Conservation (phyloP, 148 eudicot species). For the Dianthus caryophyllus region DNA sequence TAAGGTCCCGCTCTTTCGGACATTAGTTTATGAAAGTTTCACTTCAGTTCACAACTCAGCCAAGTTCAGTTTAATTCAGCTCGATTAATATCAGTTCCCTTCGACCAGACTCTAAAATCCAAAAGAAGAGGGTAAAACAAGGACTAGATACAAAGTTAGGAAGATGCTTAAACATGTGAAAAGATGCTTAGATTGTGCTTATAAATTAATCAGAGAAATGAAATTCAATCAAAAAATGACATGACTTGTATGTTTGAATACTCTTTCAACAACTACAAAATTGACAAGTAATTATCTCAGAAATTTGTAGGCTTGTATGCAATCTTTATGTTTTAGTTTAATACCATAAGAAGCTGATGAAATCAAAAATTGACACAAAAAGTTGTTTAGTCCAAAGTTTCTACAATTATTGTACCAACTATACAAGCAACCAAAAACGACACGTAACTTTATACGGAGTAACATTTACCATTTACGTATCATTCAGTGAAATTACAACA, state of each 20-base stretch:
- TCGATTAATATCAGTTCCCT: too few relatives aligned
- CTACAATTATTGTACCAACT: background rate
- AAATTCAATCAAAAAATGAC: background rate
- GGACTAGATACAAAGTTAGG: too few relatives aligned
- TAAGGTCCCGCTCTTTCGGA: too few relatives aligned
- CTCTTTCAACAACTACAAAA: background rate
- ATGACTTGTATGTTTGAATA: background rate
- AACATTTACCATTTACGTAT: too few relatives aligned
- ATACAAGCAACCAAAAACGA: conserved; percentile 9
- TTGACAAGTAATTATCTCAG: background rate
- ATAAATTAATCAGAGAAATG: background rate
- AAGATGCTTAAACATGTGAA: background rate
- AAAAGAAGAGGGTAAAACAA: too few relatives aligned
- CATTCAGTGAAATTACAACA: too few relatives aligned
- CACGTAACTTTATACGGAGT: too few relatives aligned
- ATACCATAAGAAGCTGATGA: conserved; percentile 2
- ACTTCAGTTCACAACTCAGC: too few relatives aligned
- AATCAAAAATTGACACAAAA: conserved; percentile 9
- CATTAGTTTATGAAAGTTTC: too few relatives aligned
- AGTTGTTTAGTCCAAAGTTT: too few relatives aligned
- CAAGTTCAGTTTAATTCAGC: too few relatives aligned
- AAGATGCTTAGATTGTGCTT: background rate
- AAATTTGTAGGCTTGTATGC: background rate
- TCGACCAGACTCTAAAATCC: too few relatives aligned
- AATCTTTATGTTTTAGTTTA: background rate